Evolutionary conservation across 2,329 filamentous ascomycete species (phyloP), one percentile per base, ranked within the genome.

Genomic region (Epichloe scottii): DNA sequence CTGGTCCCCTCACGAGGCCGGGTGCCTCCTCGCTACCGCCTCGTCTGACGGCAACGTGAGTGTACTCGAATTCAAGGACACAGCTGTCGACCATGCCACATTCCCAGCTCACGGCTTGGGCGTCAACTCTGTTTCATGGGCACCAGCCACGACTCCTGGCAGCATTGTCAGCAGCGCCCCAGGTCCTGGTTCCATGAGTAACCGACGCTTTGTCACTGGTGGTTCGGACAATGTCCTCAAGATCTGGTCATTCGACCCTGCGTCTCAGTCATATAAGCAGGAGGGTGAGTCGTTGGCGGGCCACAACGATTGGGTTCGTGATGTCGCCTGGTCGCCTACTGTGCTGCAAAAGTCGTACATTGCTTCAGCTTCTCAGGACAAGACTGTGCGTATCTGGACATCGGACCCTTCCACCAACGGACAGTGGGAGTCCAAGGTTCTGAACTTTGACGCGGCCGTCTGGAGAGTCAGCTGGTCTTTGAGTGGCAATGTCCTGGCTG

Each of bases 401-500:
- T 84, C 79, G 30, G 85, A 89, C 60, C 59, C 65, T 8, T 60
- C 66, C 53, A 79, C 75, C 63, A 72, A 80, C 15, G 79, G 78
- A 23, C 81, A 88, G 62, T 98, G 93, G 93, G 81, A 84, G 53
- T 84, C 81, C 69, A 93, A 94, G 68, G 81, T 86, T 40, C 77
- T 98, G 57, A 81, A 84, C 61, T 95, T 98, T 60, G 91, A 96
- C 55, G 82, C 85, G 4, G 84, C 90, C 45, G 79, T 95, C 53
- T 98, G 93, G 93, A 83, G 93, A 51, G 93, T 96, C 44, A 96
- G 89, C 76, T 98, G 93, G 93, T 95, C 89, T 61, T 75, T 97
- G 64, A 95, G 89, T 68, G 93, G 93, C 49, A 98, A 98, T 66
- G 90, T 97, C 19, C 76, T 98, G 60, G 93, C 93, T 10, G 89